Evolutionary conservation across 345 rosid species (phyloP), one percentile per base, ranked within the genome.

Genomic region (Lenwebbia sp.): DNA sequence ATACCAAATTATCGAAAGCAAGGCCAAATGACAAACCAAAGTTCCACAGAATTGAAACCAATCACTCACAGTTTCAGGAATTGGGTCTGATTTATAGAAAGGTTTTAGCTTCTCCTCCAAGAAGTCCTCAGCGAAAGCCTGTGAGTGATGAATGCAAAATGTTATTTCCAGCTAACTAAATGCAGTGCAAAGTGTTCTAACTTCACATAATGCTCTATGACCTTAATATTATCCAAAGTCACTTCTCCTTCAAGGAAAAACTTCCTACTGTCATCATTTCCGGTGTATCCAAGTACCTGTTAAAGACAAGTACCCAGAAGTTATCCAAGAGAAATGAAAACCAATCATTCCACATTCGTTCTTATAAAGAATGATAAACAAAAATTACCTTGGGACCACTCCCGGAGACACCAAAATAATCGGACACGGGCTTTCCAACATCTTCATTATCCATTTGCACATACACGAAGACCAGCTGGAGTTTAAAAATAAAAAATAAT

Each of bases 381-480:
- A 62, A 86, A 53, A 86, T 87, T 93, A 94, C 99, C 60, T 86
- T 90, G 83, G 99, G 94, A 86, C 91, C 93, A 87, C 88, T 88
- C 85, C 94, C 95, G 26, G 92, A 85, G 84, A 95, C 90, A 84
- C 99, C 99, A 88, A 98, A 98, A 90, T 96, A 98, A 6, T 98
- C 98, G 85, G 99, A 92, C 40, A 98, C 97, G 55, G 98, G 99
- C 90, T 90, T 94, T 88, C 99, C 99, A 83, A 90, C 92, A 74
- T 96, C 99, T 90, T 98, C 98, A 83, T 95, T 94, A 83, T 96
- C 99, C 96, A 93, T 88, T 85, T 98, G 97, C 87, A 96, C 99
- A 86, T 88, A 91, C 51, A 95, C 99, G 84, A 94, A 98, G 87
- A 98, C 89, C 86, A 98, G 93, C 99, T 98, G 95, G 92, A 90